phyloP scores from a whole-genome alignment of 768 basidiomycete species.

The Zangia roseola region DNA sequence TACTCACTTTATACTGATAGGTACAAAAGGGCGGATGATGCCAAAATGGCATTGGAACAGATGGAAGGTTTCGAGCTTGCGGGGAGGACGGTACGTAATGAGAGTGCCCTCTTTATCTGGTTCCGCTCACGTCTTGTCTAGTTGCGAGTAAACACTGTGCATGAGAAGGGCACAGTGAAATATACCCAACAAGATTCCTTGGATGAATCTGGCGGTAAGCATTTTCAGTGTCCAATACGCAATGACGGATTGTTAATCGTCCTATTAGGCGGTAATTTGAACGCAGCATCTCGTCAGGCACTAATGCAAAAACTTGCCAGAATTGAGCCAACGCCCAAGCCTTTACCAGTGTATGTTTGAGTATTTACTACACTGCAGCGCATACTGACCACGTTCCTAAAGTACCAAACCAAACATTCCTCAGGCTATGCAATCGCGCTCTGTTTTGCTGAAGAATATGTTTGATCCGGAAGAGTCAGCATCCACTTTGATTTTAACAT shows the following conservation, averaged over 20 bases:
- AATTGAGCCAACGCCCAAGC: constrained; percentile 65
- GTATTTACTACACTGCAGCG: not conserved
- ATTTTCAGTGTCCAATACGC: not conserved
- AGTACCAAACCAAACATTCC: constrained; percentile 76
- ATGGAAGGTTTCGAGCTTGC: constrained; percentile 99
- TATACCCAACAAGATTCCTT: constrained; percentile 78
- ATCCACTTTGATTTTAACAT: constrained; percentile 1
- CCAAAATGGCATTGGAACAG: constrained; percentile 94
- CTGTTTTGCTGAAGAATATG: constrained; percentile 90
- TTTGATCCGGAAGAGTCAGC: constrained; percentile 95
- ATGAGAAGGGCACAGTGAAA: constrained; percentile 80
- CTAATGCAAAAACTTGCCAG: constrained; percentile 99
- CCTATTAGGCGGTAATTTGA: constrained; percentile 81
- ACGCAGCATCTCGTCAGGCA: constrained; percentile 96
- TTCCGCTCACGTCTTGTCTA: constrained; percentile 29
- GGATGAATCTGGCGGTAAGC: constrained; percentile 85
- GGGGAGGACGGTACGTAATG: constrained; percentile 72
- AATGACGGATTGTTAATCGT: constrained; percentile 10
- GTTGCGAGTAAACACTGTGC: constrained; percentile 90
- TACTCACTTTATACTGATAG: constrained; percentile 37
- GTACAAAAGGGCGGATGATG: constrained; percentile 89
- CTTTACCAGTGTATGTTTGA: constrained; percentile 58
- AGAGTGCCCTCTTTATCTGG: constrained; percentile 9
- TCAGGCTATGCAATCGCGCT: constrained; percentile 85
- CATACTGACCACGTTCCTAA: constrained; percentile 13